A percentile compares a stretch with the other conserved stretches of the same genome.
Conservation (phyloP, 495 filamentous ascomycete genomes). For the Talaromyces wortmannii region DNA sequence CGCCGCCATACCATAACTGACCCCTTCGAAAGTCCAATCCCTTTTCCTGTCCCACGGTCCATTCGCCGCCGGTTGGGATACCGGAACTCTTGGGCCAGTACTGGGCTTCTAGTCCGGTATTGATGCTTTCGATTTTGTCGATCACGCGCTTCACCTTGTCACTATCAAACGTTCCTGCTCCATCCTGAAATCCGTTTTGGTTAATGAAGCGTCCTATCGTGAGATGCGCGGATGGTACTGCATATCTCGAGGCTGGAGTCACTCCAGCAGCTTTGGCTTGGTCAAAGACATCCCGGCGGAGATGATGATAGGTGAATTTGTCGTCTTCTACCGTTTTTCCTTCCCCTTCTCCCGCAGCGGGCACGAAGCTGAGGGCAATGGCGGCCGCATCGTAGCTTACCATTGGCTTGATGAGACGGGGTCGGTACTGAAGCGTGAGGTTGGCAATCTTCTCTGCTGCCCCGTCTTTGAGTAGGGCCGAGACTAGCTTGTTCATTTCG, state of each 20-base stretch:
- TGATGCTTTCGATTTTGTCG: slow-evolving; percentile 64
- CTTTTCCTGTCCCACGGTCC: slow-evolving; percentile 71
- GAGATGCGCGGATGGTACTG: slow-evolving; percentile 81
- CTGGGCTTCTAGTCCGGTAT: slow-evolving; percentile 57
- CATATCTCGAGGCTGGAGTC: slow-evolving; percentile 64
- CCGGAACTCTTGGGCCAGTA: slow-evolving; percentile 54
- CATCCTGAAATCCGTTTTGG: slow-evolving; percentile 36
- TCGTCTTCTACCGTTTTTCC: slow-evolving; percentile 32
- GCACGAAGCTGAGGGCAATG: slow-evolving; percentile 78
- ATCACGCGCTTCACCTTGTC: slow-evolving; percentile 53
- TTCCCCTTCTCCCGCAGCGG: slow-evolving; percentile 52
- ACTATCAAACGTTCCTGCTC: slow-evolving; percentile 19
- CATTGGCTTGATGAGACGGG: slow-evolving; percentile 73
- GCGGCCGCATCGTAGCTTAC: slow-evolving; percentile 80
- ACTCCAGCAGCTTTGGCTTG: slow-evolving; percentile 51
- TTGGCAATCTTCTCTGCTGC: slow-evolving; percentile 47
- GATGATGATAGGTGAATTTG: slow-evolving; percentile 80
- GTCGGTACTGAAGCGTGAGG: slow-evolving; percentile 53
- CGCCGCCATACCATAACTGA: slow-evolving; percentile 78
- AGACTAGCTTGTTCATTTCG: slow-evolving; percentile 55
- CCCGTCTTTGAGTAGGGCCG: slow-evolving; percentile 39
- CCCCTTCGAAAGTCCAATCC: slow-evolving; percentile 67
- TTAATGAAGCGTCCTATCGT: slow-evolving; percentile 77
- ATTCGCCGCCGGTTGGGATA: slow-evolving; percentile 45
- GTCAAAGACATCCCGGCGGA: slow-evolving; percentile 69